A percentile compares a stretch with the other conserved stretches of the same genome.
phyloP scores from a whole-genome alignment of 345 rosid genomes.

The Acer negundo region DNA sequence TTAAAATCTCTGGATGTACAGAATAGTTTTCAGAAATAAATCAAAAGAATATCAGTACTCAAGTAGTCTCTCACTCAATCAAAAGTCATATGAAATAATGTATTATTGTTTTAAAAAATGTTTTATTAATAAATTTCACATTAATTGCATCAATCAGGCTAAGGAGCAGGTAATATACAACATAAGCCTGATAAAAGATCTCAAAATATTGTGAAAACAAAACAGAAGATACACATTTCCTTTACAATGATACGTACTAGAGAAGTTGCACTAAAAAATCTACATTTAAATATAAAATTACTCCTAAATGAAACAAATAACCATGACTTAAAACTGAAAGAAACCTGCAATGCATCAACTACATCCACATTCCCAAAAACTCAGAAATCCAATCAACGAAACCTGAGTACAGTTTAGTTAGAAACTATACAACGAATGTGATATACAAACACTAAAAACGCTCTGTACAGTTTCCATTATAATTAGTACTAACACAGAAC shows the following conservation, averaged over 20 bases:
- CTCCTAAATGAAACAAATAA: not conserved
- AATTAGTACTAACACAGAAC: not conserved
- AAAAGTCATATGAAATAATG: not conserved
- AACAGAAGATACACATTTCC: not conserved
- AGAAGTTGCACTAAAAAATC: not conserved
- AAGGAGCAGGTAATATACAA: not conserved
- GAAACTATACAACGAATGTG: not conserved
- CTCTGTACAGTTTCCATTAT: not conserved
- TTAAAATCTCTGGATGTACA: not conserved
- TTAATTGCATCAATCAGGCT: not conserved
- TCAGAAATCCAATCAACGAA: not conserved
- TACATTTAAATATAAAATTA: not conserved
- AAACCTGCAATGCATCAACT: not conserved
- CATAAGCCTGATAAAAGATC: not conserved
- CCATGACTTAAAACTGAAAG: not conserved
- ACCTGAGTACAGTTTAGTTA: not conserved
- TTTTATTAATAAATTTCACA: not conserved
- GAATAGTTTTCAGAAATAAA: not conserved
- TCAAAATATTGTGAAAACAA: not conserved
- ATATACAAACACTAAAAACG: not conserved
- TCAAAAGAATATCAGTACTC: not conserved
- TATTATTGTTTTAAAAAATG: not conserved
- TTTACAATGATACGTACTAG: not conserved
- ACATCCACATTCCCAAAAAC: not conserved
- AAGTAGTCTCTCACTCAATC: not conserved